Percentiles rank a stretch among this genome's conserved stretches.
Conservation (phyloP, 305 asterid genomes). For the Solanum hybrid region DNA sequence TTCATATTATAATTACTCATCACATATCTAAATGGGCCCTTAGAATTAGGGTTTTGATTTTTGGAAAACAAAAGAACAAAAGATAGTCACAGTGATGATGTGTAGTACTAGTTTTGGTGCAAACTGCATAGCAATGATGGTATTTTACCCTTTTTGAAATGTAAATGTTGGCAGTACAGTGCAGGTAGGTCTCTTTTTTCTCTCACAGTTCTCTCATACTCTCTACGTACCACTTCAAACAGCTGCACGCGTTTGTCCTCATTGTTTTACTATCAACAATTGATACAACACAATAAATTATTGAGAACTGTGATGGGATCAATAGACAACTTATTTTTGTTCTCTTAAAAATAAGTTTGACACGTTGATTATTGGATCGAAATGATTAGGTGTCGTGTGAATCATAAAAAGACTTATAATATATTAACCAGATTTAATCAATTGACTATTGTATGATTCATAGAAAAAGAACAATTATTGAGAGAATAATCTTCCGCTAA, state of each 20-base stretch:
- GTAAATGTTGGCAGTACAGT: not conserved
- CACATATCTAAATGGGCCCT: not conserved
- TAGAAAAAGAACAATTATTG: not conserved
- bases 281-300: not conserved
- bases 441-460: not conserved
- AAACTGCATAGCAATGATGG: not conserved
- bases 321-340: not conserved
- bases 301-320: not conserved
- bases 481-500: not conserved
- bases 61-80: not conserved
- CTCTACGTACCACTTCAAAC: not conserved
- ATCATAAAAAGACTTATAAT: not conserved
- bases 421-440: not conserved
- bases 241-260: not conserved
- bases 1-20: not conserved
- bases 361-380: not conserved
- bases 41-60: not conserved
- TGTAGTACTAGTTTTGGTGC: not conserved
- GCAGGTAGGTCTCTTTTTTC: not conserved
- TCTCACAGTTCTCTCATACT: not conserved
- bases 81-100: not conserved
- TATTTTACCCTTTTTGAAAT: not conserved
- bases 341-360: not conserved
- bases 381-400: not conserved
- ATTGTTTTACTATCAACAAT: not conserved